Evolutionary conservation across 2,329 filamentous ascomycete species (phyloP).

Genomic region (Aureobasidium lini): DNA sequence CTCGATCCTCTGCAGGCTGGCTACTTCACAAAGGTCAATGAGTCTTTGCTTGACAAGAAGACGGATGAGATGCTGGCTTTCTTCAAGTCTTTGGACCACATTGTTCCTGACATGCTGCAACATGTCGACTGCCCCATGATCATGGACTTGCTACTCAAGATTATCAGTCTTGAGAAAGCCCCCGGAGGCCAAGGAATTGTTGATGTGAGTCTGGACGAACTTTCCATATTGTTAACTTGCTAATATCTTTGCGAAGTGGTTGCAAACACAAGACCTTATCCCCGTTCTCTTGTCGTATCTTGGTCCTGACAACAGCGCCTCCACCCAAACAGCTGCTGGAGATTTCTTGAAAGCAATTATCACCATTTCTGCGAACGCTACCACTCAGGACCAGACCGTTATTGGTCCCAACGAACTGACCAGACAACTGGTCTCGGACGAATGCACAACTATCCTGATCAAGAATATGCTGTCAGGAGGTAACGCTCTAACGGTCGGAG

Average conservation of each 20-base stretch:
- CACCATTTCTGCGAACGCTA: constrained; percentile 96
- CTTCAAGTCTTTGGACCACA: constrained; percentile 73
- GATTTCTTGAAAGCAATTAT: constrained; percentile 99
- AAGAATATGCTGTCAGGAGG: constrained; percentile 87
- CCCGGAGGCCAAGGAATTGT: constrained; percentile 89
- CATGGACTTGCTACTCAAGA: constrained; percentile 94
- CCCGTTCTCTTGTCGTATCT: constrained; percentile 81
- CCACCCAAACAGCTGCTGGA: constrained; percentile 91
- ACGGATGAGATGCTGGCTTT: constrained; percentile 94
- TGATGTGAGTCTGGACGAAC: constrained; percentile 55
- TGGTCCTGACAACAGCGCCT: constrained; percentile 73
- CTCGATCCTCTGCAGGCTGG: constrained; percentile 90
- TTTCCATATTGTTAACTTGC: background rate
- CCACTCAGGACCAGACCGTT: constrained; percentile 96
- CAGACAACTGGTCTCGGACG: constrained; percentile 80
- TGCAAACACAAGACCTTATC: constrained; percentile 82
- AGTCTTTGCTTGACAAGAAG: constrained; percentile 95
- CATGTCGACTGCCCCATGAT: constrained; percentile 98
- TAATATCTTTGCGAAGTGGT: constrained; percentile 55
- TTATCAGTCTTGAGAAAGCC: constrained; percentile 89
- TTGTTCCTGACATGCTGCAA: constrained; percentile 76
- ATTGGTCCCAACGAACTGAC: constrained; percentile 97
- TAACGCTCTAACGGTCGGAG: constrained; percentile 89
- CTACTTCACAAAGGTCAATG: constrained; percentile 98
- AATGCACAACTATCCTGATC: constrained; percentile 79